Evolutionary conservation across 2,329 filamentous ascomycete genomes (phyloP).

Genomic region (Aspergillus texensis): DNA sequence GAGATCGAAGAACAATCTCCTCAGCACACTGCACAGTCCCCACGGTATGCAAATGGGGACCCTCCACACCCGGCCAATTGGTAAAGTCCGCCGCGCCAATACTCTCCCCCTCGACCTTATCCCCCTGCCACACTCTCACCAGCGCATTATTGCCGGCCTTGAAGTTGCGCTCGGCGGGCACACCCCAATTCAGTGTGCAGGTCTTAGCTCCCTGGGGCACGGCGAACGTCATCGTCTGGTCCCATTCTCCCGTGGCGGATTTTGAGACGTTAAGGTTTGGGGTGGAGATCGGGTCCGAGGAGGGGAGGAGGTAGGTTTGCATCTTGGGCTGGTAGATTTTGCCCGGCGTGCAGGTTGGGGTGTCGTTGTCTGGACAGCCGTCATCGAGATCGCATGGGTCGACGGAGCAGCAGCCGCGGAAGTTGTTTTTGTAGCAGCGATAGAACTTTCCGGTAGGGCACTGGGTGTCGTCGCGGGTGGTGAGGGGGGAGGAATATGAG

Average conservation of each 20-base stretch:
- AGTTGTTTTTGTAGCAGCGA: constrained; percentile 7
- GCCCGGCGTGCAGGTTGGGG: constrained; percentile 1
- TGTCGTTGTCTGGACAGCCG: constrained; percentile 3
- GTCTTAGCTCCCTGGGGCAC: constrained; percentile 3
- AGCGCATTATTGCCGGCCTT: constrained; percentile 6
- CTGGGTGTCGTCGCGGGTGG: constrained; percentile 8
- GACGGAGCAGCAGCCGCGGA: constrained; percentile 14
- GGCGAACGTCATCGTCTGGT: constrained; percentile 8
- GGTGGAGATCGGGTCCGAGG: not conserved
- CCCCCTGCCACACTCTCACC: constrained; percentile 1
- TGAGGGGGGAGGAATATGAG: not conserved
- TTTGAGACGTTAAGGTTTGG: constrained; percentile 7
- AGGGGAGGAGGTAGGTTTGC: not conserved
- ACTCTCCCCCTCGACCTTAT: not conserved
- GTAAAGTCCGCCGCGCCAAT: constrained; percentile 10
- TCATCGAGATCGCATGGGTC: constrained; percentile 9
- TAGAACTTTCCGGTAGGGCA: constrained; percentile 5
- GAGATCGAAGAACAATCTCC: not conserved
- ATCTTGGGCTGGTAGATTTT: constrained; percentile 8
- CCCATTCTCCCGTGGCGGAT: constrained; percentile 1
- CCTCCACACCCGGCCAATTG: constrained; percentile 2
- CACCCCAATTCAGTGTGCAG: constrained; percentile 1
- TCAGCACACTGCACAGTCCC: not conserved
- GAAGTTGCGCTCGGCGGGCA: constrained; percentile 10
- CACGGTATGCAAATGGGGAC: constrained; percentile 1